phyloP scores from a whole-genome alignment of 1,139 yeast species.

The Debaryomyces sp. region DNA sequence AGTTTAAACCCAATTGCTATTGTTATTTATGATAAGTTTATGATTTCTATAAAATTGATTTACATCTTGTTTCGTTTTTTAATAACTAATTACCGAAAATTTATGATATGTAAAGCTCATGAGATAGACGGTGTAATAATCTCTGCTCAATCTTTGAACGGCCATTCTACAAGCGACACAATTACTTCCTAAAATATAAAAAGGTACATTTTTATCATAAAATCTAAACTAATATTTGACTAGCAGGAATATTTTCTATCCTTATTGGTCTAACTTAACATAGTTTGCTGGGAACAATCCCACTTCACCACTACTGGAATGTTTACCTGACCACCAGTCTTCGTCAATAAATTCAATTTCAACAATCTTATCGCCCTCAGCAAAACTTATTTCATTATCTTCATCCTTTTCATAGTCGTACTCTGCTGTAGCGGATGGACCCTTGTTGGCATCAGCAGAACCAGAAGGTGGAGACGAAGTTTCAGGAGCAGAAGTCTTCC shows the following conservation, averaged over 20 bases:
- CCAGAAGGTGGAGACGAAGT: neutral
- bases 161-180: neutral
- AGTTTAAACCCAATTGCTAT: neutral
- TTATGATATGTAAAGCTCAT: neutral
- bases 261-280: constrained; percentile 49
- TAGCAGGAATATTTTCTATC: neutral
- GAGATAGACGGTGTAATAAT: neutral
- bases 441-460: constrained; percentile 14
- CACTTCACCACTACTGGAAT: constrained; percentile 63
- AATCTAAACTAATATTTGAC: neutral
- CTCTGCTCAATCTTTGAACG: neutral
- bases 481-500: neutral
- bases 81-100: neutral
- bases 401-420: constrained; percentile 89
- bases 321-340: constrained; percentile 95
- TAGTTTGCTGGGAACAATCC: constrained; percentile 93
- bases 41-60: neutral
- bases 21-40: neutral
- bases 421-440: constrained; percentile 71
- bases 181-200: neutral
- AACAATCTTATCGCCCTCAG: constrained; percentile 78
- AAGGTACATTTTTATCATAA: constrained; percentile 1
- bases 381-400: constrained; percentile 83
- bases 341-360: constrained; percentile 90
- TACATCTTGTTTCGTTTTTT: neutral